Base-by-base conservation (phyloP, 73 alveolate genomes). In the Effrenium voratum region DNA sequence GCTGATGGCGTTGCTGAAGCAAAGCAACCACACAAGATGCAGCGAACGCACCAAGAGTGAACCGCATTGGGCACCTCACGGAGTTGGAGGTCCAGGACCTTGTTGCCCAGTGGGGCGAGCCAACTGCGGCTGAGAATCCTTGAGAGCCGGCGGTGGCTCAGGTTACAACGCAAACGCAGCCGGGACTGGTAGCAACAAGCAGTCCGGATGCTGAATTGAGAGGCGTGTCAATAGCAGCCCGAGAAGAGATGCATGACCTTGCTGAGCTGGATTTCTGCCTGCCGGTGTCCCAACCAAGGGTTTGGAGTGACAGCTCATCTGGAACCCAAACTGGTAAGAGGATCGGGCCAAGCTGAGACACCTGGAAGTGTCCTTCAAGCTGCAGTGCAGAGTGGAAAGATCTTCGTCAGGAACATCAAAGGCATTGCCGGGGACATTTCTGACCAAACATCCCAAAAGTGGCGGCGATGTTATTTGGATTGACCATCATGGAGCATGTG, bases 121-220 rank as follows among this genome's bases (percentile, higher is more conserved):
- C n/a, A n/a, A n/a, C n/a, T n/a, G n/a, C n/a, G n/a, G n/a, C n/a
- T n/a, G n/a, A n/a, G n/a, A n/a, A n/a, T n/a, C n/a, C n/a, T n/a
- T n/a, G n/a, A n/a, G n/a, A n/a, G n/a, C n/a, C n/a, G 4, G 85
- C 85, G n/a, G 55, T 75, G 12, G 85, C 30, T 2, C 47, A 6
- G 19, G 52, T n/a, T 5, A 15, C 85, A 32, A 8, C 85, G 34
- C 85, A 80, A 12, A 43, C 91, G n/a, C 91, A 80, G 72, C 91
- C 91, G 43, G 91, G 91, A 0, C 45, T 45, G 40, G 70, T 70
- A 32, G 91, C 91, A 0, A 80, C 70, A 43, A 80, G 91, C 43
- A 19, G 45, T 0, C 46, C 91, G 1, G 91, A 80, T 19, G 91
- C 91, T 0, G 91, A 80, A 45, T 36, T 43, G 1, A 16, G 91